Conservation (phyloP, 768 basidiomycete species). For the Collybia sordida region DNA sequence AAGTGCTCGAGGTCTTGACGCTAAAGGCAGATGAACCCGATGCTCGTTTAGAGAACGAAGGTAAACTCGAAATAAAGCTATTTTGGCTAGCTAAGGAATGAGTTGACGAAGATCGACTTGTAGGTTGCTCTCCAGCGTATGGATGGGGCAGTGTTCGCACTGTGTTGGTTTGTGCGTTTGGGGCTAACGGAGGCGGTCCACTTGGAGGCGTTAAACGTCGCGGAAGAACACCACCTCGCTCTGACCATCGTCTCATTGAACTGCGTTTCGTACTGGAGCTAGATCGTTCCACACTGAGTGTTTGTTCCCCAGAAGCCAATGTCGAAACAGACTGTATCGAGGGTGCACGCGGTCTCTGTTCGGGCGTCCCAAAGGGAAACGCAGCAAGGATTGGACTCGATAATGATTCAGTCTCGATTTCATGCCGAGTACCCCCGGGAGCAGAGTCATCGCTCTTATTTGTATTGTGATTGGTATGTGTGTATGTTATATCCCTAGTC, state of each 20-base stretch:
- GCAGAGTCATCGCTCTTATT: slow-evolving; percentile 13
- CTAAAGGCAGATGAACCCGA: slow-evolving; percentile 52
- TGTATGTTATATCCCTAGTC: slow-evolving; percentile 15
- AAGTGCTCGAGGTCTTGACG: slow-evolving; percentile 38
- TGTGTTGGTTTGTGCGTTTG: slow-evolving; percentile 21
- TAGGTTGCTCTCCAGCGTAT: slow-evolving; percentile 30
- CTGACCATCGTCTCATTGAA: slow-evolving; percentile 51
- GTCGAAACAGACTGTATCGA: slow-evolving; percentile 48
- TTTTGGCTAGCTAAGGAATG: slow-evolving; percentile 37
- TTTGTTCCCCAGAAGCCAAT: slow-evolving; percentile 38
- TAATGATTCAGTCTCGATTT: slow-evolving; percentile 23
- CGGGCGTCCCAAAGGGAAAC: slow-evolving; percentile 36
- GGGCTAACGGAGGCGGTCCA: slow-evolving; percentile 57
- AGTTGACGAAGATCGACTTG: slow-evolving; percentile 36
- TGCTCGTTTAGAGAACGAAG: slow-evolving; percentile 53
- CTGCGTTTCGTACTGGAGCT: slow-evolving; percentile 35
- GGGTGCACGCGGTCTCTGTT: slow-evolving; percentile 36
- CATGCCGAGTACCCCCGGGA: slow-evolving; percentile 12
- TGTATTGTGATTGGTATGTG: slow-evolving; percentile 14
- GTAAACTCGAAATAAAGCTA: slow-evolving; percentile 44
- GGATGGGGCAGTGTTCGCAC: slow-evolving; percentile 27
- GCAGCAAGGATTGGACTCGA: slow-evolving; percentile 22
- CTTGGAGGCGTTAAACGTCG: slow-evolving; percentile 55
- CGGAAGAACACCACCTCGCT: slow-evolving; percentile 44
- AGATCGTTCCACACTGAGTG: slow-evolving; percentile 30